Conservation (phyloP, 2,329 filamentous ascomycete species). For the Nigrograna mackinnonii region DNA sequence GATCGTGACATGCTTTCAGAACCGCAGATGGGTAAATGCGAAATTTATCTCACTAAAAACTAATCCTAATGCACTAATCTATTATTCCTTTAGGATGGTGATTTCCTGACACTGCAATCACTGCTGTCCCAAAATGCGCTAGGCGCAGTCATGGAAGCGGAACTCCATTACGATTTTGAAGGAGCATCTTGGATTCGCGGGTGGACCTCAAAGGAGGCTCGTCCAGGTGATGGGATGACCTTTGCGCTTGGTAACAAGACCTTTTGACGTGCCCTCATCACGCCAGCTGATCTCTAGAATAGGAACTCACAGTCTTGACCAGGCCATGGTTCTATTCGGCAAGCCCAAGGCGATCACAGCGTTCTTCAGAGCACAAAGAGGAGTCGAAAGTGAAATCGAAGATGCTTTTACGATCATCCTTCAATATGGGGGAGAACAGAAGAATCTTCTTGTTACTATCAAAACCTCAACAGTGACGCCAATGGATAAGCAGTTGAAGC, state of each 20-base stretch:
- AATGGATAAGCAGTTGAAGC: neutral
- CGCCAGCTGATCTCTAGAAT: neutral
- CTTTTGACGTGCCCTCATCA: neutral
- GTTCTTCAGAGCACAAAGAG: neutral
- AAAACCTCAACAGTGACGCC: neutral
- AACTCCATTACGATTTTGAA: slow-evolving; percentile 1
- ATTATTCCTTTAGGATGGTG: neutral
- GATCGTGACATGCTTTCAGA: slow-evolving; percentile 4
- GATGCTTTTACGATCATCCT: slow-evolving; percentile 9
- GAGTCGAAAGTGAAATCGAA: slow-evolving; percentile 3
- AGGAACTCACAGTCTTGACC: slow-evolving; percentile 1
- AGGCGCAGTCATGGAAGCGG: neutral
- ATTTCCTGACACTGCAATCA: neutral
- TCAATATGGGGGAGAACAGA: slow-evolving; percentile 2
- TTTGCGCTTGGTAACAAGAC: neutral
- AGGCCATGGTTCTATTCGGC: slow-evolving; percentile 1
- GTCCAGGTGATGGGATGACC: neutral
- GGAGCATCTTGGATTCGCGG: neutral
- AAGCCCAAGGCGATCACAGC: slow-evolving; percentile 1
- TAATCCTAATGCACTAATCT: too few relatives aligned
- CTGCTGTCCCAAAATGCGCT: neutral
- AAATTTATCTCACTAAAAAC: neutral
- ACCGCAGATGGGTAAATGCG: slow-evolving; percentile 2
- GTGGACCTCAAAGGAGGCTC: neutral
- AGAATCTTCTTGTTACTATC: neutral